A percentile compares a stretch with the other conserved stretches of the same genome.
phyloP scores from a whole-genome alignment of 768 basidiomycete species.

The Asterophora parasitica region DNA sequence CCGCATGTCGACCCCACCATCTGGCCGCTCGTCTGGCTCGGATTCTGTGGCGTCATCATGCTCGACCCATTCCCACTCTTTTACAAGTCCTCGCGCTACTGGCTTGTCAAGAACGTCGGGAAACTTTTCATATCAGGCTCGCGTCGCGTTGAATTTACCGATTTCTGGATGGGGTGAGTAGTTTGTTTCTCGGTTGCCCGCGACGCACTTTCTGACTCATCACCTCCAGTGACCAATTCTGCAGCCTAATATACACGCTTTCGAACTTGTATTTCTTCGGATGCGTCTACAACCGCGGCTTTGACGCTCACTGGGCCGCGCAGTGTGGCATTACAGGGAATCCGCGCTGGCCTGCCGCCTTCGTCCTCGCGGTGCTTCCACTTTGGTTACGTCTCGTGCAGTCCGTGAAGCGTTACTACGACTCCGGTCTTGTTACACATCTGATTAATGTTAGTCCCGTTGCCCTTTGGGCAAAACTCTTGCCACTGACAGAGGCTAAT shows the following conservation, averaged over 20 bases:
- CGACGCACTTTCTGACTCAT: not conserved
- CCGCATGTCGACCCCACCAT: constrained; percentile 55
- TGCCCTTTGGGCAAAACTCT: not conserved
- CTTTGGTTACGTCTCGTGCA: constrained; percentile 77
- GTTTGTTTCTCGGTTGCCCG: not conserved
- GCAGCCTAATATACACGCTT: constrained; percentile 72
- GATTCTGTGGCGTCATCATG: constrained; percentile 50
- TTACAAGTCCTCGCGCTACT: constrained; percentile 65
- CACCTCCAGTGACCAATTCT: constrained; percentile 65
- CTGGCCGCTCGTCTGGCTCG: constrained; percentile 84
- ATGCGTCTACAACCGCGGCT: constrained; percentile 64
- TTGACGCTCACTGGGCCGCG: constrained; percentile 39
- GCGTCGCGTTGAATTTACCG: constrained; percentile 76
- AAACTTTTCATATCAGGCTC: constrained; percentile 67
- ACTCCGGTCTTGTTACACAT: constrained; percentile 71
- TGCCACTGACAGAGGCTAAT: constrained; percentile 1
- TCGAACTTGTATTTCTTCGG: constrained; percentile 68
- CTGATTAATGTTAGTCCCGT: constrained; percentile 67
- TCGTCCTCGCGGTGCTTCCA: constrained; percentile 60
- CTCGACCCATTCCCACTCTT: constrained; percentile 74
- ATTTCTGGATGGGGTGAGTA: constrained; percentile 85
- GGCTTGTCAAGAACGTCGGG: constrained; percentile 65
- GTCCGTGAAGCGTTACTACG: constrained; percentile 80
- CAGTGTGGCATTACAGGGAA: constrained; percentile 41
- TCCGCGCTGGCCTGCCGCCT: constrained; percentile 57